Evolutionary conservation across 768 basidiomycete species (phyloP), one percentile per base, ranked within the genome.

Genomic region (Cytidiella melzeri): DNA sequence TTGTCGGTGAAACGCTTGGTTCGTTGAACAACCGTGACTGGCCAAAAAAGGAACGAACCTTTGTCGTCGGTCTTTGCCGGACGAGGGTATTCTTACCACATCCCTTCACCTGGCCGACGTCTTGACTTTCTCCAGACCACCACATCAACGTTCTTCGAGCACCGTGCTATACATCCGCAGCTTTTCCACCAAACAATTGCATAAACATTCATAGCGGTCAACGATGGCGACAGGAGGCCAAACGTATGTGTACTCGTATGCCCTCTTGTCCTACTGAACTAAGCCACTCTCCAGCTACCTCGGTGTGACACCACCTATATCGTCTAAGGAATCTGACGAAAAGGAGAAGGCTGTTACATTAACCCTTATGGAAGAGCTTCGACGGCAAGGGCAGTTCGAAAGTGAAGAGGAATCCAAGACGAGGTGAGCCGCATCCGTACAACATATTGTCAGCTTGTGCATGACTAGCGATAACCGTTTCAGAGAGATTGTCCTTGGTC

Each of bases 401-500:
- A 82, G 76, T 41, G 88, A 92, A 53, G 85, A 90, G 47, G 93
- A 97, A 67, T 76, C 89, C 23, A 79, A 86, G 67, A 84, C 80
- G 54, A 84, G 95, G 95, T 96, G 64, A 71, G 87, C 64, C 11
- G 55, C 45, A 23, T 20, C 36, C 52, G 45, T 30, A 20, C 45
- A 25, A 23, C 42, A 18, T 26, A 19, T 11, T 24, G 20, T 26
- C 47, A 20, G 34, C 47, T 18, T 23, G 11, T 26, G 23, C 21
- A 37, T 21, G 23, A 28, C 15, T 19, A 25, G 28, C 10, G 24
- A 15, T 34, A 15, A 43, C 44, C 20, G 18, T 18, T 51, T 13
- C 67, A 98, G 96, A 73, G 95, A 98, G 71, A 78, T 89, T 48
- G 90, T 98, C 11, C 78, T 99, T 18, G 94, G 91, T 15, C 84